These are phyloP conservation scores for Cryptosporidium sp. DNA, from an alignment of 169 alveolate genomes.

Conservation along the genomic window DNA sequence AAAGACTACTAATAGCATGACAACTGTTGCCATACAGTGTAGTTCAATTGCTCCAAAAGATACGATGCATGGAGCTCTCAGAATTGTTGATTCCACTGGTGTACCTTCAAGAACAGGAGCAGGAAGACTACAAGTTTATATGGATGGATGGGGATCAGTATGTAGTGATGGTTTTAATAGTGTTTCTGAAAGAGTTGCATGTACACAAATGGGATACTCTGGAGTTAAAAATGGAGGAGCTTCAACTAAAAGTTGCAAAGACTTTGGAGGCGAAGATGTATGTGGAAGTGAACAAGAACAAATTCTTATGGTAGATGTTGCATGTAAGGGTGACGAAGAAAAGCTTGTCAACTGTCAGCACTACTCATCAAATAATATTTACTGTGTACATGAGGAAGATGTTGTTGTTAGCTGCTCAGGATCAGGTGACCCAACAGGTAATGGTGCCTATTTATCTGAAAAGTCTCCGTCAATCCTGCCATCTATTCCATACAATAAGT, in stretches of 20 bases:
- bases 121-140: constrained; percentile 69
- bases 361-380: constrained; percentile 59
- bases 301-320: constrained; percentile 86
- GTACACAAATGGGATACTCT: constrained; percentile 75
- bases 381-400: constrained; percentile 79
- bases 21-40: constrained; percentile 66
- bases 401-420: constrained; percentile 82
- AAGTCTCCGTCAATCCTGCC: constrained; percentile 67
- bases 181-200: constrained; percentile 68
- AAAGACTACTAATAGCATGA: constrained; percentile 25
- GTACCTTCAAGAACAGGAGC: constrained; percentile 69
- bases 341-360: constrained; percentile 58
- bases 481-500: constrained; percentile 60
- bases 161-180: constrained; percentile 73
- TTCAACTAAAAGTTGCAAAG: constrained; percentile 85
- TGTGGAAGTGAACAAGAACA: constrained; percentile 87
- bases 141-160: constrained; percentile 76
- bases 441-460: constrained; percentile 74
- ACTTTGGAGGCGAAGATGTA: constrained; percentile 86
- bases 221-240: constrained; percentile 85
- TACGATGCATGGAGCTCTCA: constrained; percentile 56
- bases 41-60: constrained; percentile 68
- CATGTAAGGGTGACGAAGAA: constrained; percentile 84
- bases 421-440: constrained; percentile 82
- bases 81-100: constrained; percentile 67